Conservation (phyloP, 768 basidiomycete genomes). For the Paxillus ammoniavirescens region DNA sequence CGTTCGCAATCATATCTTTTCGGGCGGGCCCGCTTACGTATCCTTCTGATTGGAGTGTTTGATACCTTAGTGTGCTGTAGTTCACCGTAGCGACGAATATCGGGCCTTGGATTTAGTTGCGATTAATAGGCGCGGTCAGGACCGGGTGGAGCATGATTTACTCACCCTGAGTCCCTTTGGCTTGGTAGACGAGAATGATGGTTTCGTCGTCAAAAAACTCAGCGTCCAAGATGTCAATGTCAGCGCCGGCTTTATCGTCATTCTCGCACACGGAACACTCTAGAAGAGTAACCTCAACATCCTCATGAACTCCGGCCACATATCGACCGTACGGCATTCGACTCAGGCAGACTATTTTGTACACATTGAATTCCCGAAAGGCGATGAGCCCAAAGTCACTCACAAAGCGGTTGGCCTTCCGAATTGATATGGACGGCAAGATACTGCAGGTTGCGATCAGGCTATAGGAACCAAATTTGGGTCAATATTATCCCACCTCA, state of each 20-base stretch:
- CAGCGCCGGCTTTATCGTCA: constrained; percentile 29
- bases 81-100: constrained; percentile 62
- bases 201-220: constrained; percentile 81
- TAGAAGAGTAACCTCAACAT: constrained; percentile 47
- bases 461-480: constrained; percentile 34
- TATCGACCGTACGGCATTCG: constrained; percentile 50
- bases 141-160: constrained; percentile 16
- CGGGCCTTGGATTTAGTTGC: constrained; percentile 39
- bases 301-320: constrained; percentile 35
- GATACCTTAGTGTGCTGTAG: constrained; percentile 62
- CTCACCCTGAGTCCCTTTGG: constrained; percentile 49
- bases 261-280: constrained; percentile 43
- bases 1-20: constrained; percentile 64
- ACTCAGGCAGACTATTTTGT: constrained; percentile 53
- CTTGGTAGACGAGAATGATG: constrained; percentile 63
- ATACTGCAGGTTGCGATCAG: constrained; percentile 49
- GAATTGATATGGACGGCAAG: constrained; percentile 46
- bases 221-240: constrained; percentile 57
- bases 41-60: constrained; percentile 43
- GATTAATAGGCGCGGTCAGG: constrained; percentile 28
- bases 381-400: constrained; percentile 32
- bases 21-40: constrained; percentile 56
- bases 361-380: constrained; percentile 31
- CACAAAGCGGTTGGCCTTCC: constrained; percentile 44
- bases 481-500: constrained; percentile 22